Base-by-base conservation (phyloP, 495 filamentous ascomycete genomes). In the Daldinia loculata region DNA sequence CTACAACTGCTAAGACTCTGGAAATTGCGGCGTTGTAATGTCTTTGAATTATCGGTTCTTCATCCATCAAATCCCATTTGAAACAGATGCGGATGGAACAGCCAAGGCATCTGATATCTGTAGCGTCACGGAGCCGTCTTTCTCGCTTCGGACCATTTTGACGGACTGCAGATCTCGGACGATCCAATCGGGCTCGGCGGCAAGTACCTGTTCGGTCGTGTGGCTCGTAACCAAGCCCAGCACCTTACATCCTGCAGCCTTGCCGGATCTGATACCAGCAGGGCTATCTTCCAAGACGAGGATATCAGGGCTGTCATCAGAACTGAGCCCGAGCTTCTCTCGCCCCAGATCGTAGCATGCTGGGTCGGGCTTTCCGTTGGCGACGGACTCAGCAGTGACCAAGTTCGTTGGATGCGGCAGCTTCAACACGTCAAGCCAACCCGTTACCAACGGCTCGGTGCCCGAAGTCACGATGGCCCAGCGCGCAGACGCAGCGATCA, bases 401-500 rank as follows among this genome's bases (percentile, higher is more conserved):
- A 98, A 83, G 69, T 91, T 83, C 71, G 86, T 80, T 0, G 94
- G 94, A 29, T 84, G 84, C 29, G 93, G 88, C 53, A 98, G 88
- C 48, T 86, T 80, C 74, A 98, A 77, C 4, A 93, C 90, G 41
- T 88, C 83, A 29, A 98, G 86, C 95, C 95, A 99, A 52, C 94
- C 95, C 19, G 86, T 86, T 4, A 97, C 88, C 14, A 99, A 85
- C 4, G 93, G 91, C 45, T 85, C 82, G 0, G 93, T 94, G 27
- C 95, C 95, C 2, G 91, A 94, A 5, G 95, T 99, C 8, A 98
- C 95, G 63, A 99, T 95, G 26, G 92, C 91, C 95, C 95, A 99
- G 51, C 88, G 89, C 0, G 87, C 89, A 51, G 82, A 77, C 34
- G 80, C 70, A 0, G 64, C 61, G 34, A 82, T 83, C 24, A 88